phyloP scores from a whole-genome alignment of 2,329 filamentous ascomycete genomes.

The Exophiala viscosa region DNA sequence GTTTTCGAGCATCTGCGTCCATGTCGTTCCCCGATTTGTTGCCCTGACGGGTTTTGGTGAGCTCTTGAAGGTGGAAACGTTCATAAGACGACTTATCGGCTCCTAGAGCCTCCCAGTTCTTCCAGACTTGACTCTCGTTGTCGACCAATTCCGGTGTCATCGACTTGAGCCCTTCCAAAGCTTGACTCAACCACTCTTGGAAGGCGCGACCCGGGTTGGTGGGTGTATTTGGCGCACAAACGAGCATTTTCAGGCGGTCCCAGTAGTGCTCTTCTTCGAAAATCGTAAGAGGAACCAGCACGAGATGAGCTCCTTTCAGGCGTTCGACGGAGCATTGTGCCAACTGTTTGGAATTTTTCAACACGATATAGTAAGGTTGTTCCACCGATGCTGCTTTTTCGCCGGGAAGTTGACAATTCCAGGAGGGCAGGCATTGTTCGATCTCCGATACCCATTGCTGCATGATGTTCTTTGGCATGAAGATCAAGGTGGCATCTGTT shows the following conservation, averaged over 20 bases:
- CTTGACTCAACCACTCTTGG: slow-evolving; percentile 52
- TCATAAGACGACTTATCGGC: slow-evolving; percentile 3
- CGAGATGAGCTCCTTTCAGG: slow-evolving; percentile 50
- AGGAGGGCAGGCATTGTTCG: slow-evolving; percentile 36
- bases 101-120: slow-evolving; percentile 11
- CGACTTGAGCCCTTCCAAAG: slow-evolving; percentile 36
- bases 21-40: neutral
- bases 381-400: neutral
- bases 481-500: slow-evolving; percentile 56
- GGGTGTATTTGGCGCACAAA: slow-evolving; percentile 45
- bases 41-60: neutral
- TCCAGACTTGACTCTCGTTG: slow-evolving; percentile 10
- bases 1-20: neutral
- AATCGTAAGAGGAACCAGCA: slow-evolving; percentile 53
- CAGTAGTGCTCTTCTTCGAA: slow-evolving; percentile 50
- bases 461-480: slow-evolving; percentile 55
- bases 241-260: slow-evolving; percentile 47
- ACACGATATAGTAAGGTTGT: slow-evolving; percentile 44
- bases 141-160: neutral
- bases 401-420: neutral
- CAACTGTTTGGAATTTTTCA: slow-evolving; percentile 42
- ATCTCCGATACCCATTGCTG: slow-evolving; percentile 59
- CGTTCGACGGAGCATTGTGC: slow-evolving; percentile 41
- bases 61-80: slow-evolving; percentile 12
- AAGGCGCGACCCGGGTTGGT: slow-evolving; percentile 47